phyloP scores from a whole-genome alignment of 2,329 filamentous ascomycete genomes.

The Epichloe typhina region DNA sequence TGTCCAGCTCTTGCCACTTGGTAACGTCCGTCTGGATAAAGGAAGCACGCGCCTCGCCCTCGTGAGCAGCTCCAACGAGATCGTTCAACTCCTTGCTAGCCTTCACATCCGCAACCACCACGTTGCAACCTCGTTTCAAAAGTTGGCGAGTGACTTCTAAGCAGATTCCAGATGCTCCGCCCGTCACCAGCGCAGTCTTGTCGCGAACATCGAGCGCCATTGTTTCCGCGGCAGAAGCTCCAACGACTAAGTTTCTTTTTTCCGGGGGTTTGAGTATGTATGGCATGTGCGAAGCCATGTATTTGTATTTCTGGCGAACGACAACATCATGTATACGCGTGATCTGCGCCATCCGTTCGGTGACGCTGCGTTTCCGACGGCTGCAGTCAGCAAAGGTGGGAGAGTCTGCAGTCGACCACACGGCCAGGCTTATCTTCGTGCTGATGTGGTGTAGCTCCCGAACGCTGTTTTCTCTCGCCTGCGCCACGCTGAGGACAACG shows the following conservation, averaged over 20 bases:
- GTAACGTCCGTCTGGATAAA: constrained; percentile 25
- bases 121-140: constrained; percentile 20
- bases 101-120: constrained; percentile 23
- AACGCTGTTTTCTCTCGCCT: too few species aligned
- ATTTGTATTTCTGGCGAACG: too few species aligned
- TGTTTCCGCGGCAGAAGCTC: background rate
- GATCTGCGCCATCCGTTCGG: too few species aligned
- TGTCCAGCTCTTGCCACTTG: constrained; percentile 17
- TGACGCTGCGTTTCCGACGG: too few species aligned
- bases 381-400: too few species aligned
- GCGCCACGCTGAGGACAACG: too few species aligned
- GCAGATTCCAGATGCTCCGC: constrained; percentile 17
- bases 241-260: background rate
- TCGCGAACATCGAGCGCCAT: constrained; percentile 7
- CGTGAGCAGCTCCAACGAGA: background rate
- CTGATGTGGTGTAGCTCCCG: too few species aligned
- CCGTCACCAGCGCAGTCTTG: constrained; percentile 5
- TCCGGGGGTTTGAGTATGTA: background rate
- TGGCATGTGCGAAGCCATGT: too few species aligned
- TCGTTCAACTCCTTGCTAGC: constrained; percentile 18
- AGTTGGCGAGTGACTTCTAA: constrained; percentile 22
- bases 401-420: too few species aligned
- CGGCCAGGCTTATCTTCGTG: too few species aligned
- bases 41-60: constrained; percentile 13
- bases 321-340: too few species aligned